Conservation (phyloP, 352 stramenopile species). For the Phytopythium helicoides region DNA sequence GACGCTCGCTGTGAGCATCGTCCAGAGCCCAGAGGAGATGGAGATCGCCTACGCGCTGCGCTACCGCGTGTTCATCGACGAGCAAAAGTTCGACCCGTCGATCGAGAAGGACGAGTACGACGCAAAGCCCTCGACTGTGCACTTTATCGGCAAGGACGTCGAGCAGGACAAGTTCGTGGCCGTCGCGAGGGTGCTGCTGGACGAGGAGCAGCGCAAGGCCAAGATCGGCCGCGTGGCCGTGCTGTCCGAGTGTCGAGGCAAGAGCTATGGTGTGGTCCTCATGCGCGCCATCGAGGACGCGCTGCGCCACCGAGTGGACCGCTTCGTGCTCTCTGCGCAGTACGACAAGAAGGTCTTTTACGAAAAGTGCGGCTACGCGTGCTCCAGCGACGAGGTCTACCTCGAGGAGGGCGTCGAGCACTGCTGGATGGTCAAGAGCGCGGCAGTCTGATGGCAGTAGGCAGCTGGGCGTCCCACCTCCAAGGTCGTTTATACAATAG, state of each 20-base stretch:
- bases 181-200: constrained; percentile 45
- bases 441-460: neutral
- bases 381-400: constrained; percentile 46
- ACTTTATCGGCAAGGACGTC: constrained; percentile 59
- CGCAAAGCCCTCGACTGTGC: constrained; percentile 43
- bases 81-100: constrained; percentile 22
- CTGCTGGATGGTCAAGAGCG: constrained; percentile 50
- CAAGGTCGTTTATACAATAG: too few species aligned
- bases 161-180: constrained; percentile 62
- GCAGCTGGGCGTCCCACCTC: too few species aligned
- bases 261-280: constrained; percentile 44
- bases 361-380: constrained; percentile 61
- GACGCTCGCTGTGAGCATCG: constrained; percentile 26
- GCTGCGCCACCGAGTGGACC: constrained; percentile 34
- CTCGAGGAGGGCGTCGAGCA: constrained; percentile 52
- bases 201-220: constrained; percentile 29
- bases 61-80: constrained; percentile 33
- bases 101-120: constrained; percentile 39
- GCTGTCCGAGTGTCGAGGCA: constrained; percentile 54
- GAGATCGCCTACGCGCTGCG: constrained; percentile 28
- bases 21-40: constrained; percentile 23
- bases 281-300: constrained; percentile 54
- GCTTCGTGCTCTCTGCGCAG: constrained; percentile 51
- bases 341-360: constrained; percentile 64
- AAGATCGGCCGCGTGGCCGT: constrained; percentile 67